phyloP scores from a whole-genome alignment of 129 eudicot species.

The Glebionis coronaria region DNA sequence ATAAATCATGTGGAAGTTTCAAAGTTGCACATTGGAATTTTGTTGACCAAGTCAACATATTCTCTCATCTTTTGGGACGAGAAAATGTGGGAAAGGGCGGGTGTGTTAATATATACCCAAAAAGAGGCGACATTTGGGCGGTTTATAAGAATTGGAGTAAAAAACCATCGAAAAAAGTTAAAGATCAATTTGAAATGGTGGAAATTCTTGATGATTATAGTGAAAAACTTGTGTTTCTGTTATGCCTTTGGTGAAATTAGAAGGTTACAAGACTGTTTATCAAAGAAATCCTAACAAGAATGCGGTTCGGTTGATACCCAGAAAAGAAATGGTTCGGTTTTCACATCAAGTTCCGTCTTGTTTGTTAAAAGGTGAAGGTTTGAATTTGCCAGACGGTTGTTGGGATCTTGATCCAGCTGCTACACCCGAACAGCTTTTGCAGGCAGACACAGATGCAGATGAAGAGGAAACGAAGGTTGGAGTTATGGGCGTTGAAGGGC shows the following conservation, averaged over 20 bases:
- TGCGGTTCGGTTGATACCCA: conserved; percentile 60
- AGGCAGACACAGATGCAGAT: conserved; percentile 30
- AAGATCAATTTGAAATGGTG: conserved; percentile 87
- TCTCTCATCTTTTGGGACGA: conserved; percentile 75
- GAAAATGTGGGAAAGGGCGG: conserved; percentile 91
- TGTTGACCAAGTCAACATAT: conserved; percentile 84
- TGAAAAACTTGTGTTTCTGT: conserved; percentile 70
- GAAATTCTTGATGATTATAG: conserved; percentile 84
- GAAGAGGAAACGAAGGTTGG: conserved; percentile 19
- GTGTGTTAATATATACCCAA: conserved; percentile 70
- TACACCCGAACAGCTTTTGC: conserved; percentile 81
- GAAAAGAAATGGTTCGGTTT: conserved; percentile 86
- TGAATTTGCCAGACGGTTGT: conserved; percentile 85
- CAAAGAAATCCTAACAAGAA: conserved; percentile 52
- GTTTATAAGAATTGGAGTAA: conserved; percentile 76
- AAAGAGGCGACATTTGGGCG: conserved; percentile 90
- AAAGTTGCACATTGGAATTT: conserved; percentile 61
- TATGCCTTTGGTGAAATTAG: conserved; percentile 61
- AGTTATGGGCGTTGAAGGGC: conserved; percentile 11
- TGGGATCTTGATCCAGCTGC: conserved; percentile 99
- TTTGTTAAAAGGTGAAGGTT: conserved; percentile 50
- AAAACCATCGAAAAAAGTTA: conserved; percentile 54
- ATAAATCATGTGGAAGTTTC: conserved; percentile 91
- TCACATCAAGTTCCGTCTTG: conserved; percentile 94
- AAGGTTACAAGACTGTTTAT: conserved; percentile 84